phyloP scores from a whole-genome alignment of 1,284 basidiomycete species.

The Xerocomus minutiporus region DNA sequence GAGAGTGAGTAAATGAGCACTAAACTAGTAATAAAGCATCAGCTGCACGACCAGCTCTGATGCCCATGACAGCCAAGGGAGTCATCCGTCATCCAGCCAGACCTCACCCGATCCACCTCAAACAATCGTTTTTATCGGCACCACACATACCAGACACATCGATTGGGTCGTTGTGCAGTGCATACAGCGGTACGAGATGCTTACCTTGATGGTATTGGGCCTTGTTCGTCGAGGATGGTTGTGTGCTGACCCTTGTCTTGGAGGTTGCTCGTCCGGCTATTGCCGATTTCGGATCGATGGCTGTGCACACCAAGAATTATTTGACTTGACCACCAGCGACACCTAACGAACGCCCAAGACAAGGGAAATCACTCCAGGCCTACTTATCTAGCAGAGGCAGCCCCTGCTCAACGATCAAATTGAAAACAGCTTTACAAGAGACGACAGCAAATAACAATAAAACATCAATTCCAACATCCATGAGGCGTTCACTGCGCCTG shows the following conservation, averaged over 20 bases:
- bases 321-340: neutral
- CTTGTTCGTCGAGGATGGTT: conserved; percentile 24
- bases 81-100: conserved; percentile 15
- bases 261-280: conserved; percentile 14
- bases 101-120: conserved; percentile 20
- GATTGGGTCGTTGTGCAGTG: neutral
- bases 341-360: too few species aligned
- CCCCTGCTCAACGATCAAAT: too few species aligned
- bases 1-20: conserved; percentile 5
- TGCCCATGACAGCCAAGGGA: too few species aligned
- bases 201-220: conserved; percentile 27
- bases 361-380: too few species aligned
- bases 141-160: neutral
- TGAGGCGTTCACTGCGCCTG: conserved; percentile 44
- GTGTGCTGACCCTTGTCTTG: neutral
- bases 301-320: conserved; percentile 11
- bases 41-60: neutral
- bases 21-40: neutral
- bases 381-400: too few species aligned
- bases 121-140: neutral
- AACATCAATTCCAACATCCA: neutral
- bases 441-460: conserved; percentile 29
- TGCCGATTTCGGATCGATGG: conserved; percentile 21
- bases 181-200: neutral
- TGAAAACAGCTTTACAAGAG: conserved; percentile 1